phyloP scores from a whole-genome alignment of 1,284 basidiomycete genomes.

The Anthracocystis walkeri region DNA sequence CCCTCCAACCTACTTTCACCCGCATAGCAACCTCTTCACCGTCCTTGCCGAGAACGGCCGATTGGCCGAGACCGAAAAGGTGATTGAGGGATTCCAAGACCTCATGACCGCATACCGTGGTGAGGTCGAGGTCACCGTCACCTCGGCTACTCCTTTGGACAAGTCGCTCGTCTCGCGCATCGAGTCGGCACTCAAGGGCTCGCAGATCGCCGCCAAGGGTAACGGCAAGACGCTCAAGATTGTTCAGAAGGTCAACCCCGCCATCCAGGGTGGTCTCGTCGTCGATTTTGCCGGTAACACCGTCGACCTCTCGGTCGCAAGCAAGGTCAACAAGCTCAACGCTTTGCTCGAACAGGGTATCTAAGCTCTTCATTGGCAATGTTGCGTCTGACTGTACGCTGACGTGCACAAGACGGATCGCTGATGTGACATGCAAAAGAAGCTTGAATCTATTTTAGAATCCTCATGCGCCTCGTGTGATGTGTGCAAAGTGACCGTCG shows the following conservation, averaged over 20 bases:
- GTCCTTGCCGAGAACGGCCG: constrained; percentile 95
- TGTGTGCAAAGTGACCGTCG: background rate
- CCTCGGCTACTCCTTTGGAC: constrained; percentile 73
- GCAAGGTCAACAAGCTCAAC: constrained; percentile 94
- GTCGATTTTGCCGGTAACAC: constrained; percentile 99
- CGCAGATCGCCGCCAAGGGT: constrained; percentile 59
- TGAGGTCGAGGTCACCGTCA: constrained; percentile 92
- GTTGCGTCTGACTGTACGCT: too few species aligned
- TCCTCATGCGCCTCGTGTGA: background rate
- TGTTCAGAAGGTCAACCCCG: constrained; percentile 66
- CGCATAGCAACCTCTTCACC: constrained; percentile 79
- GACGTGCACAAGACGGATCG: too few species aligned
- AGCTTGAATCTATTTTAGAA: constrained; percentile 10
- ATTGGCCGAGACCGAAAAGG: constrained; percentile 82
- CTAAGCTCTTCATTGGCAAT: constrained; percentile 11
- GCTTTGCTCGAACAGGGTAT: constrained; percentile 74
- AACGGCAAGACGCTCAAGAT: constrained; percentile 68
- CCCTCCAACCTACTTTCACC: background rate
- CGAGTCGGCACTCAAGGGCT: constrained; percentile 65
- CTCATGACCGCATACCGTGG: constrained; percentile 90
- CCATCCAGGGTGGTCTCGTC: constrained; percentile 77
- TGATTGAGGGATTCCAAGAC: constrained; percentile 91
- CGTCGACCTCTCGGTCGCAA: constrained; percentile 92
- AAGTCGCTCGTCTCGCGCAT: constrained; percentile 63
- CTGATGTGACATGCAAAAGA: background rate